Evolutionary conservation across 2,329 filamentous ascomycete species (phyloP), one percentile per base, ranked within the genome.

Genomic region (Phaeophleospora eucalypticola): DNA sequence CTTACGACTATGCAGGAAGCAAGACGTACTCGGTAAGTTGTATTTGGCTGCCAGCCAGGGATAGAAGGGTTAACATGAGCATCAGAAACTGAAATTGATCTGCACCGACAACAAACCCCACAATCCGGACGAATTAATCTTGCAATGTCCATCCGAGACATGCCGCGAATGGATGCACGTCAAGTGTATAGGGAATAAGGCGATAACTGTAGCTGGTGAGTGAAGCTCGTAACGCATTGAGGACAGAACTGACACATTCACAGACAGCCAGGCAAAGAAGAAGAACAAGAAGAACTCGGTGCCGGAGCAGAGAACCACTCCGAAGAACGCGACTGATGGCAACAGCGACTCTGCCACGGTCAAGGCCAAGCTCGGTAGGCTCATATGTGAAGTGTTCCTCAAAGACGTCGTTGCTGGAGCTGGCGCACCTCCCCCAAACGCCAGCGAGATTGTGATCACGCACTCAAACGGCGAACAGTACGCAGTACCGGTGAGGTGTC

Each of bases 101-200:
- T 75, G 71, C 53, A 56, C 65, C 20, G 69, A 71, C 44, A 53
- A 64, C 3, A 49, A 52, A 12, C 70, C 71, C 1, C 64, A 64
- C 40, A 73, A 74, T 49, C 70, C 71, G 0, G 70, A 73, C 43
- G 54, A 68, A 19, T 49, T 67, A 32, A 66, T 73, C 15, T 49
- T 75, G 4, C 64, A 70, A 49, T 74, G 71, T 56, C 59, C 57
- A 2, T 59, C 61, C 27, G 40, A 43, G 24, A 49, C 50, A 6
- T 74, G 71, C 52, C 56, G 63, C 6, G 59, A 59, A n/a, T 74
- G 71, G 71, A 61, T 72, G 19, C 71, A 74, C 47, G 65, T 62
- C 17, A 59, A 60, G 32, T 74, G 71, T 49, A 58, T 69, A 4
- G 63, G 60, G 12, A 53, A 67, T 33, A 46, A 61, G 17, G 60